Base-by-base conservation (phyloP, 164 flowering plant species). In the Umbellularia californica region DNA sequence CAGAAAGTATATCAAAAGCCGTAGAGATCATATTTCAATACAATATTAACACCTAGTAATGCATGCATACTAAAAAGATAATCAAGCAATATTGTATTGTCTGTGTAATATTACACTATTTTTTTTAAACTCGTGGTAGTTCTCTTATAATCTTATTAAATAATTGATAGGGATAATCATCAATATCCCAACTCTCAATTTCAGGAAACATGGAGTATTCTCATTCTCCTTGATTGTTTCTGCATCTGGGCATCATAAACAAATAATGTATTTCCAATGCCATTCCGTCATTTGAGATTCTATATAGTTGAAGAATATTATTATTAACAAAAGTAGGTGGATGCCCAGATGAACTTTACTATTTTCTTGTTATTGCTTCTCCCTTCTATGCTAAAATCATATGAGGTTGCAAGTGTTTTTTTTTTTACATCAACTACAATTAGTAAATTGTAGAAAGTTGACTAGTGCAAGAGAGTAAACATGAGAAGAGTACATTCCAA, bases 381-480 rank as follows among this genome's bases (percentile, higher is more conserved):
- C n/a, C n/a, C n/a, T 30, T 30, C 0, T 58, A 17, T 58, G 5
- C 7, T 17, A 19, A 13, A 17, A 17, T 19, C 19, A 58, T 4
- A 58, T 30, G 33, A 30, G 33, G 33, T 30, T 30, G 5, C 33
- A 30, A 3, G 33, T 30, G 2, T 30, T 3, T 30, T 30, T 30
- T 30, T 30, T 30, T 30, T 30, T 30, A 30, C 33, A 19, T n/a
- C 19, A 4, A n/a, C 19, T 19, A 17, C 13, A 9, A n/a, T 23
- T 23, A 13, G 17, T 13, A 52, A 52, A 30, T 30, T 30, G 33
- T 30, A 30, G 33, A 30, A 3, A 30, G 33, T 30, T 3, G 1
- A 12, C 66, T 11, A 11, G 14, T 11, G 87, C 84, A 77, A 82
- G 58, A 5, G 85, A 74, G 72, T 84, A 84, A 13, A 85, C 81